Percentiles rank a stretch among this genome's conserved stretches.
Evolutionary conservation across 441 rosid genomes (phyloP).

Genomic region (Manihot esculenta): DNA sequence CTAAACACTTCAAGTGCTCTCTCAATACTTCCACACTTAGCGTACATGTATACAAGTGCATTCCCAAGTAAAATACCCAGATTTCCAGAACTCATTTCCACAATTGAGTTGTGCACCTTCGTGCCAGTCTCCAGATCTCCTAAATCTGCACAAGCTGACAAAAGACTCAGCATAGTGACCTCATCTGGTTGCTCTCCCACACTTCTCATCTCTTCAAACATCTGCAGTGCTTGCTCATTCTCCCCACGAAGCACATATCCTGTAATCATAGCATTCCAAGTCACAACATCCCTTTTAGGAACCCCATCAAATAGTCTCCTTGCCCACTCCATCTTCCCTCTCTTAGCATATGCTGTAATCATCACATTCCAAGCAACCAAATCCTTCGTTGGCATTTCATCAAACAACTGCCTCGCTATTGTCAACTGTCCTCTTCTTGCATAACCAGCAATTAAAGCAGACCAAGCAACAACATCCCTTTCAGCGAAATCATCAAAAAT

Average conservation of each 20-base stretch:
- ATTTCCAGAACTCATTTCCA: constrained; percentile 35
- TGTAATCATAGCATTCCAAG: constrained; percentile 77
- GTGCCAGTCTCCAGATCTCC: constrained; percentile 59
- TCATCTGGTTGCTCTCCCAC: constrained; percentile 58
- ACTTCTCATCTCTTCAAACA: constrained; percentile 56
- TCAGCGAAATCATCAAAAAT: constrained; percentile 57
- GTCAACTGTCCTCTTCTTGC: constrained; percentile 57
- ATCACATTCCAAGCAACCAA: constrained; percentile 75
- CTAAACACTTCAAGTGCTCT: constrained; percentile 57
- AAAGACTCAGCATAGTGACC: constrained; percentile 71
- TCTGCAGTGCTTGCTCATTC: constrained; percentile 47
- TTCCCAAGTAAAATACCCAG: constrained; percentile 55
- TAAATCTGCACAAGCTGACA: constrained; percentile 59
- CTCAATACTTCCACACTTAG: constrained; percentile 69
- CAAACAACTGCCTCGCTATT: constrained; percentile 53
- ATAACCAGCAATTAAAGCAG: constrained; percentile 78
- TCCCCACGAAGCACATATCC: constrained; percentile 54
- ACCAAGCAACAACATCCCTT: constrained; percentile 68
- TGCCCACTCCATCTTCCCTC: constrained; percentile 63
- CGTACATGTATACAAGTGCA: constrained; percentile 77
- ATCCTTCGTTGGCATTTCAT: constrained; percentile 59
- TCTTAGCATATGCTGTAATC: constrained; percentile 61
- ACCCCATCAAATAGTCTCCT: constrained; percentile 54
- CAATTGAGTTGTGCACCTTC: constrained; percentile 48
- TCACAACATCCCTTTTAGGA: constrained; percentile 61